A percentile compares a stretch with the other conserved stretches of the same genome.
Conservation (phyloP, 2,329 filamentous ascomycete species). For the Pseudopithomyces chartarum region DNA sequence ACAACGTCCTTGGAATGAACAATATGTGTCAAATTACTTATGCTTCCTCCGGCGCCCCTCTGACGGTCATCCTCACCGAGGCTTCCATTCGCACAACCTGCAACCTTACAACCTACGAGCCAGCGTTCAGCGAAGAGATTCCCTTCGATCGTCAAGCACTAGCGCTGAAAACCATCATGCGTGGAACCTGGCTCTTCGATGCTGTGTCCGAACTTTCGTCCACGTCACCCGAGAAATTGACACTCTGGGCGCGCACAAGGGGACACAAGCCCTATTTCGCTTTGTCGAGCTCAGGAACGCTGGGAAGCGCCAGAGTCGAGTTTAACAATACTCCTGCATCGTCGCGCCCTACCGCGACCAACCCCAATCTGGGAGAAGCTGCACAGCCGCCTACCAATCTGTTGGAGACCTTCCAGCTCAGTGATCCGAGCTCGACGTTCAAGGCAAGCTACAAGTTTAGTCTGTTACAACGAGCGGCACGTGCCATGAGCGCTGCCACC, state of each 20-base stretch:
- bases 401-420: conserved; percentile 75
- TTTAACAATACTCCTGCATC: conserved; percentile 54
- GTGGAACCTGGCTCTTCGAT: conserved; percentile 72
- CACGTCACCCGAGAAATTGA: conserved; percentile 74
- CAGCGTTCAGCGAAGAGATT: conserved; percentile 71
- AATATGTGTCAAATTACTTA: conserved; percentile 88
- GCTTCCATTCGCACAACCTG: conserved; percentile 75
- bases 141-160: conserved; percentile 83
- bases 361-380: conserved; percentile 13
- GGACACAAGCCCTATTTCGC: conserved; percentile 67
- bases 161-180: conserved; percentile 94
- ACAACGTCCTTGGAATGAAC: conserved; percentile 79
- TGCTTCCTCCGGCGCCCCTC: conserved; percentile 71
- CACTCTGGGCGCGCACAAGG: conserved; percentile 54
- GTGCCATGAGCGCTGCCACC: conserved; percentile 90
- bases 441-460: conserved; percentile 81
- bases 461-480: conserved; percentile 80
- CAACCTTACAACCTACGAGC: conserved; percentile 85
- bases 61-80: conserved; percentile 87
- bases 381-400: conserved; percentile 45
- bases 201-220: conserved; percentile 70
- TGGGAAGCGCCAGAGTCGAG: conserved; percentile 65
- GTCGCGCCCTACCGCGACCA: conserved; percentile 2
- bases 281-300: conserved; percentile 67
- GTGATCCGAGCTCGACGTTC: conserved; percentile 27